Evolutionary conservation across 176 grass and related monocot species (phyloP).

Genomic region (Puccinellia tenuiflora): DNA sequence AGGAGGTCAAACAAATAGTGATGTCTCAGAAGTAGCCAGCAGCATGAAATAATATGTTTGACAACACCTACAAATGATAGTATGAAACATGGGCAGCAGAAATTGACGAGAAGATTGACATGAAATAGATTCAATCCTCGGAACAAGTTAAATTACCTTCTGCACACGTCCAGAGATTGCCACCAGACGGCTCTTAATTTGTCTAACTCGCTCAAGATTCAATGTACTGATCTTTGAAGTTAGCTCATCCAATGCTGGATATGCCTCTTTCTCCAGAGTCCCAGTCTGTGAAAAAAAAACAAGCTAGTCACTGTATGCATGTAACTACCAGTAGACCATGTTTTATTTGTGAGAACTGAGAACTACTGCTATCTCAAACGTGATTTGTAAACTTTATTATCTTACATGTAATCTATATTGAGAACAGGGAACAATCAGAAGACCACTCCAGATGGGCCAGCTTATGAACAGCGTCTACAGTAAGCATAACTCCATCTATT

Average conservation of each 20-base stretch:
- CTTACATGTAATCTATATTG: neutral
- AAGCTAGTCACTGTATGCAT: neutral
- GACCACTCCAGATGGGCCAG: neutral
- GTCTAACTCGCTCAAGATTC: slow-evolving; percentile 90
- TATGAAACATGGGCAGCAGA: neutral
- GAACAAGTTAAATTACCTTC: slow-evolving; percentile 50
- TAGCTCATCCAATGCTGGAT: slow-evolving; percentile 94
- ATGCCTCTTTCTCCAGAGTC: slow-evolving; percentile 91
- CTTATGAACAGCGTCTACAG: neutral
- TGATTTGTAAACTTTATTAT: neutral
- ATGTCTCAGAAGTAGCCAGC: neutral
- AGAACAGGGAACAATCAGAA: neutral
- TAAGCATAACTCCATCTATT: neutral
- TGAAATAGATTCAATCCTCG: neutral
- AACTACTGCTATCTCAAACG: neutral
- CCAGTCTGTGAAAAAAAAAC: slow-evolving; percentile 47
- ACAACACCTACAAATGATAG: neutral
- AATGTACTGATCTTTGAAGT: slow-evolving; percentile 99
- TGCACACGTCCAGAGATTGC: slow-evolving; percentile 91
- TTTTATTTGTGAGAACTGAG: neutral
- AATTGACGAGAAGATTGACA: neutral
- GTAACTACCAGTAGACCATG: neutral
- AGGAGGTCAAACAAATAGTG: neutral
- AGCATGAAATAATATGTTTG: slow-evolving; percentile 7
- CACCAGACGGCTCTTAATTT: slow-evolving; percentile 95